Evolutionary conservation across 192 early-diverging fungal genomes (phyloP), one percentile per base, ranked within the genome.

Genomic region (Rhizophagus sp.): DNA sequence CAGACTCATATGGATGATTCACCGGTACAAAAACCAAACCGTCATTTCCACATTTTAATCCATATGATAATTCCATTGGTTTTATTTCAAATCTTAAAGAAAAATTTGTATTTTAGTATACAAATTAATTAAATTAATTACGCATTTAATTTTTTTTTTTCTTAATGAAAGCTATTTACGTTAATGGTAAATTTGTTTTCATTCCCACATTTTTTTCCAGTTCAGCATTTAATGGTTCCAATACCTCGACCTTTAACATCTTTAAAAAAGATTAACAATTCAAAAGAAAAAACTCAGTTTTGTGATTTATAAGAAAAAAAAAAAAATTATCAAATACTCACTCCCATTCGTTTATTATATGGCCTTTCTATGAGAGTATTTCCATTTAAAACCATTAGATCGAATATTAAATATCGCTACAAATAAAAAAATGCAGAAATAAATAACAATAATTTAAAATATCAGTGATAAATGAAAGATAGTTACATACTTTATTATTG

Each of bases 11-110:
- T 4, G 89, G 88, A 62, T 68, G 82, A 62, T 86, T 85, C 24
- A 88, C 88, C 68, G 91, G 89, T 7, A 91, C 91, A 79, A 92
- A 94, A 39, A 93, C 88, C 22, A 94, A 79, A 9, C 92, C 91
- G 76, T 94, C 92, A 39, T 83, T 91, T 73, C 86, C 88, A 79
- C 92, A 90, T 61, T 88, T 80, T 67, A 88, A 70, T 11, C 86
- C 85, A 78, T 90, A 91, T 6, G 90, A 84, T 25, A 83, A 69
- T 52, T 90, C 82, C 87, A 89, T 87, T 33, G 82, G 74, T 66
- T 90, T 91, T 13, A 90, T 62, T 63, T 89, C 90, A 3, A 90
- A 79, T 17, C 90, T 90, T 66, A n/a, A 22, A 17, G 52, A n/a
- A 33, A 65, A 27, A 24, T 34, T 62, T 61, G 50, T 61, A n/a